Evolutionary conservation across 495 filamentous ascomycete genomes (phyloP), one percentile per base, ranked within the genome.

Genomic region (Aspergillus biplanus): DNA sequence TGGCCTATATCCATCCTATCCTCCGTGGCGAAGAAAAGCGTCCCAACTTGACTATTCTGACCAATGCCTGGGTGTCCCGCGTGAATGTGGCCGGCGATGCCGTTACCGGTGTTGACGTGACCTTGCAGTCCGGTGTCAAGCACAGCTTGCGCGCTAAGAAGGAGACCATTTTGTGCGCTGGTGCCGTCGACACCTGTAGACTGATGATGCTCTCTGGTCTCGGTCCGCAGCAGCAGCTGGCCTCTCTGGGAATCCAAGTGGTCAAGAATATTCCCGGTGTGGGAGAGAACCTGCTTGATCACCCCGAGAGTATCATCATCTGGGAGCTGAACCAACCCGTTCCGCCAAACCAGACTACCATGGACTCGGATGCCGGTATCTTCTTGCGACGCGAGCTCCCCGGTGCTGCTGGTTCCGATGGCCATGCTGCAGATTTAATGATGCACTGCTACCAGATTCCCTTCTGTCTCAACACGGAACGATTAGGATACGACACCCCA

Each of bases 401-500:
- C 32, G 85, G 89, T 56, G 87, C 89, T 9, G 85, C 85, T 9
- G 84, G 84, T 11, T 77, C 79, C 9, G 90, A 92, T 65, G 87
- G 87, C 64, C 83, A 87, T 48, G 85, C 87, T 42, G 87, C 88
- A 59, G 90, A 95, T 68, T 74, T 95, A 59, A 93, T 93, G 91
- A 92, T 93, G 90, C 91, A 95, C 76, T 93, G 90, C 81, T 93
- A 93, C 75, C 91, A 95, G 74, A 92, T 92, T 59, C 91, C 90
- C 35, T 92, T 92, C 75, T 88, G 86, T 46, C 81, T 89, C 61
- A 90, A 90, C 78, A 89, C 85, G 54, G 72, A 76, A 6, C 83
- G 91, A n/a, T 79, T 94, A 7, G 91, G 91, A 49, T 93, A 93
- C 67, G 84, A 90, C 67, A 80, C 78, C 16, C 89, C 89, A 33